Conservation (phyloP, 352 stramenopile species). For the Globisporangium perplexum region DNA sequence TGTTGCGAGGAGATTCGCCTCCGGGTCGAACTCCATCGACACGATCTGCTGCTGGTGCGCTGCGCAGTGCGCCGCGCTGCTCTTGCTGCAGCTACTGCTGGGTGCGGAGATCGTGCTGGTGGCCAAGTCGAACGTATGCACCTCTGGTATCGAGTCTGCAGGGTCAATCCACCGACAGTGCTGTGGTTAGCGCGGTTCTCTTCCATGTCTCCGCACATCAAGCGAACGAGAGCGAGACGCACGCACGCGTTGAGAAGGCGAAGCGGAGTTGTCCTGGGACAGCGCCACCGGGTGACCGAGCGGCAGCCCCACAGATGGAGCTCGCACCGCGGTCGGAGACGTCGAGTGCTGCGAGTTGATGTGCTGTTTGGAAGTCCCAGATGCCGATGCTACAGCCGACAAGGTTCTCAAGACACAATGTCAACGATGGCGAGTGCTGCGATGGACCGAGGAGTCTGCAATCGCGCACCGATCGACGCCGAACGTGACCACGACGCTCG, state of each 20-base stretch:
- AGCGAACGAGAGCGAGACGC: slow-evolving; percentile 18
- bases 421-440: neutral
- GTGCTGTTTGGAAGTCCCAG: slow-evolving; percentile 35
- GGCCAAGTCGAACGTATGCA: slow-evolving; percentile 6
- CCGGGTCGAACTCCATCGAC: slow-evolving; percentile 36
- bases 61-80: no score
- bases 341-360: slow-evolving; percentile 24
- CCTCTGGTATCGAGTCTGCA: slow-evolving; percentile 2
- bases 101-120: slow-evolving; percentile 5
- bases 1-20: slow-evolving; percentile 29
- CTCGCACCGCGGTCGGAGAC: slow-evolving; percentile 13
- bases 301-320: slow-evolving; percentile 27
- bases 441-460: no score
- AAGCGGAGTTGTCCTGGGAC: slow-evolving; percentile 19
- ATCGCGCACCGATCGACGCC: slow-evolving; percentile 33
- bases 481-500: slow-evolving; percentile 36
- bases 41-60: slow-evolving; percentile 53
- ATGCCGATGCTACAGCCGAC: slow-evolving; percentile 24
- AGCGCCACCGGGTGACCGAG: neutral
- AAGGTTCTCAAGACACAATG: neutral
- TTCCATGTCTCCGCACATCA: neutral
- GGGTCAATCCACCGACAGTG: neutral
- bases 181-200: no score
- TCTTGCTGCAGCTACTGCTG: no score
- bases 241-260: slow-evolving; percentile 34